Conservation (phyloP, 73 alveolate species). For the Uronychia setigera region DNA sequence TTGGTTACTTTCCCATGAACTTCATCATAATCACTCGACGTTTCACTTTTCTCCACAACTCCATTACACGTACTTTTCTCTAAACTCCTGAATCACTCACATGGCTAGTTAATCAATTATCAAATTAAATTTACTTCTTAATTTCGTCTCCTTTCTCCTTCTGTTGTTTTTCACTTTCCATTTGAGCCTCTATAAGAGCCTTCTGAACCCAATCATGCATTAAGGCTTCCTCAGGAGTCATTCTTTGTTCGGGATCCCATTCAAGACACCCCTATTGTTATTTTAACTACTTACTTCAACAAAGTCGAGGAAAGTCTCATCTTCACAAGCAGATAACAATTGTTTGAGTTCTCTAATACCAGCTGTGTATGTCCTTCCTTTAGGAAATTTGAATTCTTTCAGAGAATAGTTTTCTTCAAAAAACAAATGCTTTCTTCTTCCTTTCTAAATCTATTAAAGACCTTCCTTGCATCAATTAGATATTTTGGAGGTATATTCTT, state of each 20-base stretch:
- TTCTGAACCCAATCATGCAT: conserved; percentile 77
- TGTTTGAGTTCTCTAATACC: conserved; percentile 16
- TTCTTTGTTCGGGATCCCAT: conserved; percentile 88
- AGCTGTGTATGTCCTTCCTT: conserved; percentile 48
- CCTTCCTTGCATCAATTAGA: conserved; percentile 13
- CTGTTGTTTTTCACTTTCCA: too few species aligned
- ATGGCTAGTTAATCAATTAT: too few species aligned
- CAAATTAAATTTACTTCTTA: too few species aligned
- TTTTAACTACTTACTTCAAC: conserved; percentile 37
- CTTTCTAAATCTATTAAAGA: conserved; percentile 8
- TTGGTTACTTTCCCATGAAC: too few species aligned
- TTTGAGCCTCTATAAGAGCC: too few species aligned
- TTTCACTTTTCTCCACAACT: too few species aligned
- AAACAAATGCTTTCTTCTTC: conserved; percentile 47
- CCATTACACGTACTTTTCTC: too few species aligned
- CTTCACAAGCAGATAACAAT: conserved; percentile 43
- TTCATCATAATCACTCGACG: too few species aligned
- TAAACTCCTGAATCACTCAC: too few species aligned
- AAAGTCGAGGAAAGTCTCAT: conserved; percentile 52
- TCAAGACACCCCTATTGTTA: conserved; percentile 78
- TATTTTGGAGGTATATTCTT: conserved; percentile 60
- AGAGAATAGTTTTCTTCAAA: conserved; percentile 61
- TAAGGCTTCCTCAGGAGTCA: conserved; percentile 89
- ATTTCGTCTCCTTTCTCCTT: too few species aligned
- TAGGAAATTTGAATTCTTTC: conserved; percentile 27